Conservation (phyloP, 495 filamentous ascomycete species). For the Sphaerosporella brunnea region DNA sequence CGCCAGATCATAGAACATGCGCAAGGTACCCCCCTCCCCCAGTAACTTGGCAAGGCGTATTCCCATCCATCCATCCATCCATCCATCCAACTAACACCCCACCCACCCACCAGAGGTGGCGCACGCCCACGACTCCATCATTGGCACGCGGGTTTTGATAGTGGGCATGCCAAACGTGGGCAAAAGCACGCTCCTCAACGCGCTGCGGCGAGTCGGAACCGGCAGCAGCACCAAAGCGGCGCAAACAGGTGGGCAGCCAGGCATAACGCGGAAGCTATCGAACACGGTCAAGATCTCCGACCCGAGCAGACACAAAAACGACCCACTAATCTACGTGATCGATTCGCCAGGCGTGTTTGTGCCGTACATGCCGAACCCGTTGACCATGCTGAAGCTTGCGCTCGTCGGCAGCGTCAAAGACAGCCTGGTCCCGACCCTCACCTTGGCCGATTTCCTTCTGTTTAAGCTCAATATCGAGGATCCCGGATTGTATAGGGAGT, state of each 20-base stretch:
- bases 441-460: conserved; percentile 74
- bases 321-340: conserved; percentile 44
- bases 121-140: conserved; percentile 34
- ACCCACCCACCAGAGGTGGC: conserved; percentile 1
- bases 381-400: conserved; percentile 82
- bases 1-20: conserved; percentile 40
- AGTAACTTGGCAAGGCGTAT: too few species aligned
- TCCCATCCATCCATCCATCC: too few species aligned
- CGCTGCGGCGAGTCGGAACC: conserved; percentile 52
- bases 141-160: conserved; percentile 61
- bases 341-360: conserved; percentile 70
- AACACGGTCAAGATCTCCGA: conserved; percentile 65
- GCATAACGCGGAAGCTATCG: conserved; percentile 70
- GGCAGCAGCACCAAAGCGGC: conserved; percentile 47
- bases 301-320: too few species aligned
- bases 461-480: conserved; percentile 57
- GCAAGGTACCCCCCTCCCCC: conserved; percentile 29
- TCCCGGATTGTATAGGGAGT: conserved; percentile 29
- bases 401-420: conserved; percentile 85
- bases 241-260: conserved; percentile 67
- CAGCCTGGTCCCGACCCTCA: conserved; percentile 53
- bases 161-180: conserved; percentile 97
- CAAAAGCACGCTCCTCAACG: conserved; percentile 80
- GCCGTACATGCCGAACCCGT: conserved; percentile 66
- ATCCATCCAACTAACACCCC: neutral